Conservation (phyloP, 495 filamentous ascomycete genomes). For the Tuber microsphaerosporum region DNA sequence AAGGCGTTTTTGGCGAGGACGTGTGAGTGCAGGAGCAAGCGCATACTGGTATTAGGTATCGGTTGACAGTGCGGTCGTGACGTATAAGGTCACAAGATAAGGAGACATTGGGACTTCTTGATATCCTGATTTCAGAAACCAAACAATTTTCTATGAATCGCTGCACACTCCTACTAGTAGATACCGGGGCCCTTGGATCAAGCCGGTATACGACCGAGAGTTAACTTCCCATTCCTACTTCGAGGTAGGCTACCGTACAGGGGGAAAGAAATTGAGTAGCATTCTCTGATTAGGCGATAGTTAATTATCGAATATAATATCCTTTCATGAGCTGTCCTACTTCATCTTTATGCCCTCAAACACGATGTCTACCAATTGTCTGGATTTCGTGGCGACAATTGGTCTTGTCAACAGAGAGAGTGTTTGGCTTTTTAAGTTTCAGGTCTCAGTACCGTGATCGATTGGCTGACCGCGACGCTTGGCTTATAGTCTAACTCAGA, state of each 20-base stretch:
- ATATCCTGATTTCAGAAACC: not conserved
- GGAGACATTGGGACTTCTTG: not conserved
- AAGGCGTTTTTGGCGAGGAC: slow-evolving; percentile 48
- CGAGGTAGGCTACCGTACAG: not conserved
- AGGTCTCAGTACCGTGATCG: not conserved
- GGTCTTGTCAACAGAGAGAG: not conserved
- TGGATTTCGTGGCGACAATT: not conserved
- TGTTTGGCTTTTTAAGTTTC: not conserved
- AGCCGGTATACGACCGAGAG: not conserved
- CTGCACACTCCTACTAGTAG: not conserved
- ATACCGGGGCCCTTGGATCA: not conserved
- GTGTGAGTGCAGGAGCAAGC: not conserved
- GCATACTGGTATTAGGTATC: not conserved
- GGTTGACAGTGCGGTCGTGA: not conserved
- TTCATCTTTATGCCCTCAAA: not conserved
- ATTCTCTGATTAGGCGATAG: not conserved
- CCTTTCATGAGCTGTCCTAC: not conserved
- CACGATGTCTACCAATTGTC: not conserved
- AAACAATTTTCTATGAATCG: not conserved
- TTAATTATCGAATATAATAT: not conserved
- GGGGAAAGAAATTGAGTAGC: not conserved
- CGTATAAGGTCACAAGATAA: not conserved
- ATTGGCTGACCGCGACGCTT: not conserved
- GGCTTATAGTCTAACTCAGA: not conserved
- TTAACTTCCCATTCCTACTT: not conserved